Base-by-base conservation (phyloP, 192 early-diverging fungal genomes). In the Lobosporangium transversale region DNA sequence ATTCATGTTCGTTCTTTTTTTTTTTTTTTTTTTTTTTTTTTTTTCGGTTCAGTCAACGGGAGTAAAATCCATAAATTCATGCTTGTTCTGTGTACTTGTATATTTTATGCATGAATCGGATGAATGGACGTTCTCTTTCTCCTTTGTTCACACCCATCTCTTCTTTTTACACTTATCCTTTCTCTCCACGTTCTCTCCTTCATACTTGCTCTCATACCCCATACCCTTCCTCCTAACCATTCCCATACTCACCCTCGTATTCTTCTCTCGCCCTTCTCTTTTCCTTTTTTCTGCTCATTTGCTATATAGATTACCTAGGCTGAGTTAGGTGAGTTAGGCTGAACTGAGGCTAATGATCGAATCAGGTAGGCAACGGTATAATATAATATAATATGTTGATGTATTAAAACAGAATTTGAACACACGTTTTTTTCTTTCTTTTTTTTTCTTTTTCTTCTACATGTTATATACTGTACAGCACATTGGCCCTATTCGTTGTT, bases 1-100 rank as follows among this genome's bases (percentile, higher is more conserved):
- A 11, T 40, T 40, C 15, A 11, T 40, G 37, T 40, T 7, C 15
- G 37, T 40, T 11, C 37, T n/a, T n/a, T 18, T 5, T 5, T 5
- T 11, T 48, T 54, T 33, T 54, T 54, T 10, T 54, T 54, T 54
- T 30, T 54, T 30, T 54, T n/a, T n/a, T n/a, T n/a, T n/a, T n/a
- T n/a, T n/a, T n/a, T n/a, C n/a, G n/a, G n/a, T n/a, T n/a, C n/a
- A n/a, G n/a, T n/a, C n/a, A n/a, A n/a, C n/a, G n/a, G n/a, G n/a
- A n/a, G n/a, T n/a, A n/a, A n/a, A n/a, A n/a, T n/a, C n/a, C 30
- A 15, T 45, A 45, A 20, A 14, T 45, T 20, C 44, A 45, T 42
- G 37, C 37, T 20, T 9, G 4, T 14, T 20, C 21, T 20, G 44
- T 45, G 44, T 45, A 4, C 7, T 11, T 11, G 15, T 15, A 40